Percentiles rank a stretch among this genome's conserved stretches.
Conservation (phyloP, 225 moss, liverwort and hornwort species). For the Climacium dendroides region DNA sequence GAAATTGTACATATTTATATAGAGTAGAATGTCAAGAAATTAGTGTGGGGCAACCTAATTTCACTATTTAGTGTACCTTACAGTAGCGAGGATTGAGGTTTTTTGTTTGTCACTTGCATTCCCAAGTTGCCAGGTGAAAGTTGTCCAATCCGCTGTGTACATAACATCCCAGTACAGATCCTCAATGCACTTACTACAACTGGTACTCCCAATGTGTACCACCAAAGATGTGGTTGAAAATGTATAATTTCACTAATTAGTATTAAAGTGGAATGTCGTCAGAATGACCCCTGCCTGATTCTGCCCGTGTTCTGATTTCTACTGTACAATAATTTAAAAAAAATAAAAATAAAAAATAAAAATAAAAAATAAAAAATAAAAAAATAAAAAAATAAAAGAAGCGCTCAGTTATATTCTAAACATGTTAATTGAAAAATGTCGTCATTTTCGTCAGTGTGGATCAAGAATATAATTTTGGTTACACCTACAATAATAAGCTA, state of each 20-base stretch:
- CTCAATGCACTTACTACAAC: neutral
- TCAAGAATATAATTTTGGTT: neutral
- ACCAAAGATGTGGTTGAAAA: neutral
- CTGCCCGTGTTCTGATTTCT: neutral
- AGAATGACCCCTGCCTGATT: neutral
- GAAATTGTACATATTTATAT: no score
- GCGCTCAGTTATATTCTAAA: neutral
- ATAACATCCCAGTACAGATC: neutral
- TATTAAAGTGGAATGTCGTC: neutral
- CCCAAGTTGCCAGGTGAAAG: neutral
- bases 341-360: no score
- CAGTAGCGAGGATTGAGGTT: neutral
- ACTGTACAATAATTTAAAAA: no score
- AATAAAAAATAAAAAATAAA: no score
- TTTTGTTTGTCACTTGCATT: neutral
- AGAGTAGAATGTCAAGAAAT: no score
- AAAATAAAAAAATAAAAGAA: no score
- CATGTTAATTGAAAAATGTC: neutral
- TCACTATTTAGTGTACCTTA: no score
- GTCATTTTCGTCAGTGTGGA: neutral
- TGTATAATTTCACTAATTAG: neutral
- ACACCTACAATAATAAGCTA: neutral
- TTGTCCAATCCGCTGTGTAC: neutral
- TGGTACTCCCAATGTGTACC: neutral
- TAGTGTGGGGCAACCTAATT: no score